Evolutionary conservation across 176 grass and related monocot genomes (phyloP).

Genomic region (Cymbopogon citratus): DNA sequence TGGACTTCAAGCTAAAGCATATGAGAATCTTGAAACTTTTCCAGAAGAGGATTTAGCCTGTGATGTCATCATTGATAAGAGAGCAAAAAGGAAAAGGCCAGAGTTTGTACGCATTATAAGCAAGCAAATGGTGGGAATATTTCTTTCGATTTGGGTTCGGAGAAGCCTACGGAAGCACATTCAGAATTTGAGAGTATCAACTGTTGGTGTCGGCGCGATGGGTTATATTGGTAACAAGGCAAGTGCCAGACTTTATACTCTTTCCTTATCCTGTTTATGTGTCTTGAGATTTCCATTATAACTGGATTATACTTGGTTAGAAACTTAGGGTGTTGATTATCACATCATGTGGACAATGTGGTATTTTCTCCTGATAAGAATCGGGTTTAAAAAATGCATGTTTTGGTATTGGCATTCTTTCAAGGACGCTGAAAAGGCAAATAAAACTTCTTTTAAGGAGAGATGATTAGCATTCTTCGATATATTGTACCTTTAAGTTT

Average conservation of each 20-base stretch:
- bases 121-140: conserved; percentile 94
- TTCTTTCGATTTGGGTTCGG: conserved; percentile 73
- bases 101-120: neutral
- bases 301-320: neutral
- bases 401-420: neutral
- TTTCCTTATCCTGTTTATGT: neutral
- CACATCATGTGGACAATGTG: neutral
- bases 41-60: conserved; percentile 15
- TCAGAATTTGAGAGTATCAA: conserved; percentile 59
- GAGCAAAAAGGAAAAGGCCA: conserved; percentile 38
- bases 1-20: neutral
- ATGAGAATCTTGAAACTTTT: conserved; percentile 25
- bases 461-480: neutral
- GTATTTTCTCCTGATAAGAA: neutral
- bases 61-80: conserved; percentile 25
- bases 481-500: neutral
- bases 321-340: neutral
- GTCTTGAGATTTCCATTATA: neutral
- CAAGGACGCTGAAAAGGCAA: neutral
- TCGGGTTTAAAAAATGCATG: neutral
- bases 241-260: conserved; percentile 25
- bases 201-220: conserved; percentile 81
- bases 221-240: conserved; percentile 96
- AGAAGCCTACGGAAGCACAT: conserved; percentile 69
- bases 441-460: neutral